Evolutionary conservation across 1,284 basidiomycete species (phyloP).

Genomic region (Ustilago curta): DNA sequence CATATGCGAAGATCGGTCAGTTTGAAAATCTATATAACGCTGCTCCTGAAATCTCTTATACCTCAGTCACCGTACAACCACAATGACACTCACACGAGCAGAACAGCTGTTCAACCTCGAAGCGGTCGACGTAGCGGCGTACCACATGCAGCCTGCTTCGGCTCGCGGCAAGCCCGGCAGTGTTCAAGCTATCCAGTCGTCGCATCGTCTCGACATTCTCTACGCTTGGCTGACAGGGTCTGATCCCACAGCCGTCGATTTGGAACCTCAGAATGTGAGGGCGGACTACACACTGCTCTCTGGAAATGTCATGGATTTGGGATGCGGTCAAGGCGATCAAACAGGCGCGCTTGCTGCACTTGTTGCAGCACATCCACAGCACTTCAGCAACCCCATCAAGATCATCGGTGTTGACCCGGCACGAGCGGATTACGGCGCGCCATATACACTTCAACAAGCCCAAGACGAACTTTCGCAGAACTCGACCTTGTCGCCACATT

Average conservation of each 20-base stretch:
- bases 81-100: slow-evolving; percentile 18
- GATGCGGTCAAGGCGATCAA: slow-evolving; percentile 34
- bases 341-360: slow-evolving; percentile 19
- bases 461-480: slow-evolving; percentile 16
- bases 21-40: too few relatives aligned
- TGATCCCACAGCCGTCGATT: slow-evolving; percentile 7
- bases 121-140: slow-evolving; percentile 19
- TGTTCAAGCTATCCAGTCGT: slow-evolving; percentile 24
- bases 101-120: slow-evolving; percentile 19
- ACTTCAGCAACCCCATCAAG: neutral
- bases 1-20: too few relatives aligned
- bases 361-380: neutral
- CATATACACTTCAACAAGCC: slow-evolving; percentile 31
- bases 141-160: slow-evolving; percentile 17
- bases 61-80: neutral
- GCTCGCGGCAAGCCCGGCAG: slow-evolving; percentile 8
- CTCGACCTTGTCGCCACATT: neutral
- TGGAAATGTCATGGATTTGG: slow-evolving; percentile 27
- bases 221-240: slow-evolving; percentile 28
- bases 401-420: slow-evolving; percentile 26
- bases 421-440: slow-evolving; percentile 17
- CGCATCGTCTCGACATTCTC: slow-evolving; percentile 30
- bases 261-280: neutral
- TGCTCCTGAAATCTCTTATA: too few relatives aligned
- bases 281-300: slow-evolving; percentile 11